Evolutionary conservation across 495 filamentous ascomycete genomes (phyloP), one percentile per base, ranked within the genome.

Genomic region (Hyaloscypha hepaticicola): DNA sequence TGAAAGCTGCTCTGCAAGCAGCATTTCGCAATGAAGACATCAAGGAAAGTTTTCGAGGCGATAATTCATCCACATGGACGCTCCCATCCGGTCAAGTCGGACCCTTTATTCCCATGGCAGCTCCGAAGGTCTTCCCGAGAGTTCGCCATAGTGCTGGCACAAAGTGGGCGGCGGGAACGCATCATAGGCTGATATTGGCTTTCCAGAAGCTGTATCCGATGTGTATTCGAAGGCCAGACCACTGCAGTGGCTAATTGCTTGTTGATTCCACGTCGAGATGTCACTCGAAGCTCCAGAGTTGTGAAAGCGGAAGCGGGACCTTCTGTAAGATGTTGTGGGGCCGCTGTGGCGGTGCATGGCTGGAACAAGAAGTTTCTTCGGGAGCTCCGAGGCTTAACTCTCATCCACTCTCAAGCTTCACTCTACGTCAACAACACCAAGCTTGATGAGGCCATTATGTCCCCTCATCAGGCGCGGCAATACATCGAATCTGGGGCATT

Each of bases 401-500:
- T n/a, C n/a, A n/a, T n/a, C n/a, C n/a, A n/a, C n/a, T 31, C 28
- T 9, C 28, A 28, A 6, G 28, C 53, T 27, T 33, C 53, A 57
- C 12, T 57, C 16, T n/a, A 25, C 29, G 27, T 9, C 22, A 26
- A 64, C 19, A 31, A 3, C 53, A 45, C n/a, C 33, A 6, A 67
- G 38, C 67, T 69, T 72, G 53, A 72, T 72, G 70, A 67, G 58
- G 61, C 56, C 50, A 58, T 21, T 62, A 63, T 70, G 63, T 58
- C 34, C 55, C 21, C 31, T 64, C n/a, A 60, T 56, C 51, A 64
- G 65, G 53, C 66, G 60, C n/a, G 61, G 60, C 41, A n/a, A 55
- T 2, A 11, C 41, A 29, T 19, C 51, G 8, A 31, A 38, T 27
- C 50, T 45, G 53, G 34, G 24, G 31, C 55, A 41, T 58, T 7